phyloP scores from a whole-genome alignment of 179 eudicot species.

The Carnegiea gigantea region DNA sequence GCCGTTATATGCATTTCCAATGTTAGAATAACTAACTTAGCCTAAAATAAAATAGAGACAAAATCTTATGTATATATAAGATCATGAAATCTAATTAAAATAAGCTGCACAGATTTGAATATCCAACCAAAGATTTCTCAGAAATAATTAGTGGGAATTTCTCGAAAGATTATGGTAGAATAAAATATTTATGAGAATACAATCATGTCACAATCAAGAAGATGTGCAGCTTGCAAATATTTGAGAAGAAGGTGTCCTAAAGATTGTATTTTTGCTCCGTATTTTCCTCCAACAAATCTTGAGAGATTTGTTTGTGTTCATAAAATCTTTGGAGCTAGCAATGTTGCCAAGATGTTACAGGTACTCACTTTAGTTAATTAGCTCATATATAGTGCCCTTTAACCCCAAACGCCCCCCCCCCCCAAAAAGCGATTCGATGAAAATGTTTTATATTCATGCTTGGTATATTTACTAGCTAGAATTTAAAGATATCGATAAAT shows the following conservation, averaged over 20 bases:
- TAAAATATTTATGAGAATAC: slow-evolving; percentile 18
- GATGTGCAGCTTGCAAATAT: slow-evolving; percentile 59
- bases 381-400: not conserved
- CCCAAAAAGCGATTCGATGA: too few relatives aligned
- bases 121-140: not conserved
- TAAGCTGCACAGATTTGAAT: slow-evolving; percentile 5
- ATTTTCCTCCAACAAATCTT: slow-evolving; percentile 47
- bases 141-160: not conserved
- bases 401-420: not conserved
- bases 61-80: slow-evolving; percentile 3
- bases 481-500: not conserved
- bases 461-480: not conserved
- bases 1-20: slow-evolving; percentile 30
- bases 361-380: slow-evolving; percentile 21
- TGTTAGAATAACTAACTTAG: slow-evolving; percentile 17
- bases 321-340: slow-evolving; percentile 56
- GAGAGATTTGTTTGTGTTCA: slow-evolving; percentile 46
- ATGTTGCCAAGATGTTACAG: slow-evolving; percentile 43
- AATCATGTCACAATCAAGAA: slow-evolving; percentile 44
- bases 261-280: slow-evolving; percentile 56
- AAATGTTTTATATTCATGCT: not conserved
- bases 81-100: slow-evolving; percentile 18
- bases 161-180: not conserved
- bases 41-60: not conserved
- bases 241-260: slow-evolving; percentile 47